phyloP scores from a whole-genome alignment of 78 protist genomes.

The Pirum gemmata region DNA sequence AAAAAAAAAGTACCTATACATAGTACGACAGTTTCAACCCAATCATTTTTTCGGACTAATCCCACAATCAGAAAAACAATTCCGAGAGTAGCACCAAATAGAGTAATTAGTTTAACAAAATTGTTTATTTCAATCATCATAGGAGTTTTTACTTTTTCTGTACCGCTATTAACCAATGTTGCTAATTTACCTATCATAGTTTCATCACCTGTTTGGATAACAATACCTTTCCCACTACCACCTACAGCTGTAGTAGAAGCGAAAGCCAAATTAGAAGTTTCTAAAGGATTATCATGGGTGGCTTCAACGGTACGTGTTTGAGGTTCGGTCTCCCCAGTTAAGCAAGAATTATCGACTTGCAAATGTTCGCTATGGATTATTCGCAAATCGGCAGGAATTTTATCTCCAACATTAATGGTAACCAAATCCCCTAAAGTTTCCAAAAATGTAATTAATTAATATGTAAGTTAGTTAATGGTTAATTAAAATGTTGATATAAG shows the following conservation, averaged over 20 bases:
- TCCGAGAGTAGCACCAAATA: conserved; percentile 68
- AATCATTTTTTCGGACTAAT: conserved; percentile 1
- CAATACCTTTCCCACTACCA: conserved; percentile 74
- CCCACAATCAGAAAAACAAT: conserved; percentile 47
- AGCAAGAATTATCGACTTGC: conserved; percentile 68
- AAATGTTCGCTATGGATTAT: conserved; percentile 39
- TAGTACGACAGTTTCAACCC: conserved; percentile 53
- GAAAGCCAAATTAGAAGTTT: conserved; percentile 72
- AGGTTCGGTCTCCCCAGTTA: conserved; percentile 90
- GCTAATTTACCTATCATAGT: conserved; percentile 84
- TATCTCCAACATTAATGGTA: conserved; percentile 54
- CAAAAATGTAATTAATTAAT: too few species aligned
- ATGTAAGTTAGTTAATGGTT: too few species aligned
- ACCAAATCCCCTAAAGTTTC: conserved; percentile 64
- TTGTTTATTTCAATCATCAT: conserved; percentile 69
- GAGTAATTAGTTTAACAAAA: conserved; percentile 70
- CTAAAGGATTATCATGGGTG: conserved; percentile 62
- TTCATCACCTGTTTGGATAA: conserved; percentile 75
- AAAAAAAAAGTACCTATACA: too few species aligned
- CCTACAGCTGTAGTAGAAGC: conserved; percentile 59
- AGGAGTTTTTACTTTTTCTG: conserved; percentile 54
- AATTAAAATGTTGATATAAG: too few species aligned
- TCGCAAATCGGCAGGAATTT: conserved; percentile 75
- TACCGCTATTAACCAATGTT: conserved; percentile 44
- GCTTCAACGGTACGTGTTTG: conserved; percentile 52